These are phyloP conservation scores for Paspalum vaginatum DNA, from an alignment of 176 grass and related monocot species.

Conservation along the genomic window DNA sequence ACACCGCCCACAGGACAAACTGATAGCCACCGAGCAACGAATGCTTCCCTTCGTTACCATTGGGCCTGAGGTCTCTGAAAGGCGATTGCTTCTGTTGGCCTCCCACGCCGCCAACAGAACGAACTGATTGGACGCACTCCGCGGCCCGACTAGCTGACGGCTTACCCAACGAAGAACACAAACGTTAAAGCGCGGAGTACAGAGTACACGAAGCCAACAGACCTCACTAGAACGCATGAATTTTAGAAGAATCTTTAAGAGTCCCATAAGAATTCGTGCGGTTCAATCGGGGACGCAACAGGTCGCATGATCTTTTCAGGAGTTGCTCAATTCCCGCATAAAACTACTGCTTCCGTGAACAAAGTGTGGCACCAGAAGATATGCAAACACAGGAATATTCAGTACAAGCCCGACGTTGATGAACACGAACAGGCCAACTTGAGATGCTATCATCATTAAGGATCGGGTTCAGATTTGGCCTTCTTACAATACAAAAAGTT, in stretches of 20 bases:
- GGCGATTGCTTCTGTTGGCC: background rate
- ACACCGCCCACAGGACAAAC: too few species aligned
- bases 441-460: background rate
- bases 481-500: slow-evolving; percentile 19
- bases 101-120: background rate
- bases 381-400: background rate
- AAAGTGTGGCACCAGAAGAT: background rate
- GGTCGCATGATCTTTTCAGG: background rate
- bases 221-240: background rate
- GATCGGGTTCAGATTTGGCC: slow-evolving; percentile 7
- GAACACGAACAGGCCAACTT: background rate
- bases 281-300: background rate
- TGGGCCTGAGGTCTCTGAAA: background rate
- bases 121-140: background rate
- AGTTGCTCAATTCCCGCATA: background rate
- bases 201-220: too few species aligned
- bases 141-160: background rate
- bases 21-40: background rate
- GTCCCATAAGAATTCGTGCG: background rate
- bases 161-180: background rate
- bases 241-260: background rate
- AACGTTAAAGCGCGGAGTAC: too few species aligned
- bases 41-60: background rate
- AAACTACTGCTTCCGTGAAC: background rate
- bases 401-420: background rate